Conservation (phyloP, 768 basidiomycete species). For the Gloeostereum incarnatum region DNA sequence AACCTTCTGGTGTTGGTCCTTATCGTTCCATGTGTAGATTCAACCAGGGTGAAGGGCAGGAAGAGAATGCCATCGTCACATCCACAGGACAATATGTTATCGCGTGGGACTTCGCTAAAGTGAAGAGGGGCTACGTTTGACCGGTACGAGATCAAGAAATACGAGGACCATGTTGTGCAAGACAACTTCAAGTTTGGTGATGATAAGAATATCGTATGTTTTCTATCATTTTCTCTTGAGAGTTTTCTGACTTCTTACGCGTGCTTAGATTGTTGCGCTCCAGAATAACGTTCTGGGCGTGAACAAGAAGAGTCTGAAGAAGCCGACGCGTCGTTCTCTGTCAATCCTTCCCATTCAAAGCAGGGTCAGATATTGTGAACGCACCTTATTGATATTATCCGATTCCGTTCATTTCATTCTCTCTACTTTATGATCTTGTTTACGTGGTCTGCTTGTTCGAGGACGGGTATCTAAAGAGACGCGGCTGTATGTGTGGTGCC, state of each 20-base stretch:
- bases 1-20: slow-evolving; percentile 3
- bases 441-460: too few species aligned
- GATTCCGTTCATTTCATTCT: slow-evolving; percentile 8
- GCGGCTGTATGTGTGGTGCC: too few species aligned
- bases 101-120: slow-evolving; percentile 95
- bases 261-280: slow-evolving; percentile 81
- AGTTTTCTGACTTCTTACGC: slow-evolving; percentile 4
- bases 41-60: slow-evolving; percentile 80
- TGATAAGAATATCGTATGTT: slow-evolving; percentile 87
- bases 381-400: slow-evolving; percentile 38
- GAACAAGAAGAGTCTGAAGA: slow-evolving; percentile 88
- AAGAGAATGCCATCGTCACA: slow-evolving; percentile 93
- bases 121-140: slow-evolving; percentile 87
- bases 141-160: slow-evolving; percentile 95
- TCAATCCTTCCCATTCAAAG: slow-evolving; percentile 35
- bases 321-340: slow-evolving; percentile 70
- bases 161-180: slow-evolving; percentile 90
- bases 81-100: slow-evolving; percentile 88
- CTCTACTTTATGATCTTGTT: slow-evolving; percentile 10
- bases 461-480: too few species aligned
- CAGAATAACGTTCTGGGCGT: slow-evolving; percentile 89
- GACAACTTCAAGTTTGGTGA: slow-evolving; percentile 98
- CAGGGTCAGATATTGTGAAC: slow-evolving; percentile 61
- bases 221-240: not conserved
- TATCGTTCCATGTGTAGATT: slow-evolving; percentile 45